A percentile compares a stretch with the other conserved stretches of the same genome.
Evolutionary conservation across 495 filamentous ascomycete species (phyloP).

Genomic region (Xylona heveae): DNA sequence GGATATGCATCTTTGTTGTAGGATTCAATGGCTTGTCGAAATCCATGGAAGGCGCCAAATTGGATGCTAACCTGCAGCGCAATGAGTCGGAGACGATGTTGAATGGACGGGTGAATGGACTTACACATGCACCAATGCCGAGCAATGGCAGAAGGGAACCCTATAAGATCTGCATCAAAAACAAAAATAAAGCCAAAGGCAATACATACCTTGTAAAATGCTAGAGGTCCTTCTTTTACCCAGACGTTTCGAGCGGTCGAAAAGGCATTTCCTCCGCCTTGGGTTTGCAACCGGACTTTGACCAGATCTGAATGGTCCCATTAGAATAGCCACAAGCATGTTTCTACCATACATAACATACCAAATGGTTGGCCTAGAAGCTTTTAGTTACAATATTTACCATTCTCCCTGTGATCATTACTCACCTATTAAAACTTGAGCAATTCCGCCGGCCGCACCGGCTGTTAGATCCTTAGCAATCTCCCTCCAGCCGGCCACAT

Average conservation of each 20-base stretch:
- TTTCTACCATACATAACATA: conserved; percentile 11
- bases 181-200: not conserved
- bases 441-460: conserved; percentile 78
- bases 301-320: conserved; percentile 49
- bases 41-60: conserved; percentile 92
- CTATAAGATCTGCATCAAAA: conserved; percentile 4
- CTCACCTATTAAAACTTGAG: conserved; percentile 86
- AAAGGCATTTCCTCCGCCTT: conserved; percentile 49
- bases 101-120: conserved; percentile 10
- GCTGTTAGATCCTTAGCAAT: conserved; percentile 92
- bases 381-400: not conserved
- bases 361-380: conserved; percentile 75
- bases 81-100: no score
- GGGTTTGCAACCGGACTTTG: conserved; percentile 92
- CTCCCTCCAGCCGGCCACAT: no score
- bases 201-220: conserved; percentile 64
- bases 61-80: conserved; percentile 58
- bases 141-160: conserved; percentile 90
- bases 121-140: conserved; percentile 86
- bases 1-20: conserved; percentile 26
- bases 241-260: conserved; percentile 67
- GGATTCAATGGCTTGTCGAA: conserved; percentile 64
- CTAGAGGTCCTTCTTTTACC: conserved; percentile 64
- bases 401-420: conserved; percentile 4
- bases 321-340: not conserved